Base-by-base conservation (phyloP, 768 basidiomycete species). In the Lepiota venenata region DNA sequence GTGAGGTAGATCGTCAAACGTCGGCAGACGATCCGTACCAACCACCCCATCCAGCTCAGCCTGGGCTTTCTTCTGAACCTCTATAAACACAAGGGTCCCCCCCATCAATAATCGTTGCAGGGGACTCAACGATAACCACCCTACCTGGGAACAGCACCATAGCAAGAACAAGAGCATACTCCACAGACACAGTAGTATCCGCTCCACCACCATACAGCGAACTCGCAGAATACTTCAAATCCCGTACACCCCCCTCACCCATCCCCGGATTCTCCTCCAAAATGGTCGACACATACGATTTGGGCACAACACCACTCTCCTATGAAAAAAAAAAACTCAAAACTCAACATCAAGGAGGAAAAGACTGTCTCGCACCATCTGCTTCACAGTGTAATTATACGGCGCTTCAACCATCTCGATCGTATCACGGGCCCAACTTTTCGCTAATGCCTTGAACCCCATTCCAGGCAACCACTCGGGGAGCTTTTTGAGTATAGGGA, bases 381-480 rank as follows among this genome's bases (percentile, higher is more conserved):
- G 74, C 16, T 76, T 60, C 37, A 73, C 70, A 4, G 76, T 76
- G 46, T 69, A 77, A 6, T 68, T 60, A 42, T 70, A 80, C 0
- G 84, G 82, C 5, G 63, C 64, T 18, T 74, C 69, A 3, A 76
- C 64, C 66, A 79, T 74, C 7, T 70, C 65, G 2, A 64, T 59
- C 1, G 76, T 66, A 1, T 71, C 71, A 52, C 66, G 63, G 6
- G 66, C 67, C 75, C 75, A 80, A 27, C 65, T 59, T 0, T 64
- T 59, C 3, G 79, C 83, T 4, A 71, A 67, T 21, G 66, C 62
- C 61, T 82, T 73, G 68, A 84, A 86, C 0, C 71, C 71, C 41
- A 76, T 76, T 0, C 83, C 82, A 22, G 83, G 83, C 20, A 84
- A 59, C 78, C 82, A 81, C 56, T 76, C 74, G 0, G 84, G 84